Base-by-base conservation (phyloP, 305 asterid genomes). In the Nicotiana rustica region DNA sequence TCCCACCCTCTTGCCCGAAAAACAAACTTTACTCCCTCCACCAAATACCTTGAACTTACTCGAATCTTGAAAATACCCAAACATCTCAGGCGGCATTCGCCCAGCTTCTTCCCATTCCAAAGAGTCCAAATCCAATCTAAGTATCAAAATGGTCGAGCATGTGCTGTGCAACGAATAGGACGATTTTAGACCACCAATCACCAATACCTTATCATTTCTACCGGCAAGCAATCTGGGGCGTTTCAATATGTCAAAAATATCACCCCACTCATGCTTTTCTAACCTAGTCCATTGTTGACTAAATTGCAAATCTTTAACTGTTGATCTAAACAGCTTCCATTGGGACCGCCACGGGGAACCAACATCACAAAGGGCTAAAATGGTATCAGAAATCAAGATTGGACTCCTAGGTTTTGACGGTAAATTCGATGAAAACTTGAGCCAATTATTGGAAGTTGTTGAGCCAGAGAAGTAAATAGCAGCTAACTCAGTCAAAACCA, bases 321-420 rank as follows among this genome's bases (percentile, higher is more conserved):
- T 91, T 9, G 95, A 89, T 87, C 78, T 94, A 76, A 93, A 96
- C 93, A 96, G 85, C 57, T 95, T 94, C 99, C 98, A 96, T n/a
- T 96, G 99, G 0, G 97, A 91, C 73, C 99, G 82, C 98, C 99
- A 96, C 4, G 99, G 98, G 6, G 99, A 92, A 12, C 99, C 98
- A 52, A 96, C 93, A 69, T 96, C 97, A 76, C 99, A 96, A 75
- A 94, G 82, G 0, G 97, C 90, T 55, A 94, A 86, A 19, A 96
- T 88, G n/a, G 77, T 85, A 47, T 92, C 93, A 0, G 91, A 91
- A 31, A 94, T 85, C 80, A 94, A 57, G 29, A 94, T 91, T 0
- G 99, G 98, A 82, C 98, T 94, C 12, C 99, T 91, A 5, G 98
- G 97, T 81, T 96, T 96, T 0, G 99, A 94, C 0, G 98, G 99